Evolutionary conservation across 1,284 basidiomycete genomes (phyloP), one percentile per base, ranked within the genome.

Genomic region (Rhizoctonia solani): DNA sequence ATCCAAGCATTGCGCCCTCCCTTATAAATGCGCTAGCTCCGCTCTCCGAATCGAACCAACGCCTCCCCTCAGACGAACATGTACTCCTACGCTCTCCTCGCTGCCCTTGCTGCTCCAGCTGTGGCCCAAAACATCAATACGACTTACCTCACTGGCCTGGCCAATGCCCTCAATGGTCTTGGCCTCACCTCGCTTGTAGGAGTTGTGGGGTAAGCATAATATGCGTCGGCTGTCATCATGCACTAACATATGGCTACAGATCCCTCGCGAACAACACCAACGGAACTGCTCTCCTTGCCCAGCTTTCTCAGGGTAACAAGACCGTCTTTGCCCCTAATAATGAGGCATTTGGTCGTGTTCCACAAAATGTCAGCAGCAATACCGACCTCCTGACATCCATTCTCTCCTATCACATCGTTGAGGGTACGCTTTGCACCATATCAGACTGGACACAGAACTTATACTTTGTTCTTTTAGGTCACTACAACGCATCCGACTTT

Each of bases 181-280:
- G 78, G 79, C 46, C 76, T 83, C 66, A 81, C 79, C 34, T 73
- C 73, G 16, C 74, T 85, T 37, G 76, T 77, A 21, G 68, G 66
- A 19, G 72, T 76, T 30, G 76, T 78, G 0, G 54, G 71, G 4
- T 71, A 72, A 32, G 72, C 83, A 71, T 84, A n/a, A 83, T 81
- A 84, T 39, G 8, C 8, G 8, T 8, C 16, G 8, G 37, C 37
- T 39, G 37, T 8, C 9, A 8, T 39, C 16, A 23, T 66, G 1
- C 77, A 69, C 67, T 78, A 34, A 8, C 16, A 0, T 69, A 79
- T 25, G 80, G 76, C 68, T 79, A 81, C 0, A 67, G 86, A 0
- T 85, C 85, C 71, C 81, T 80, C 0, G 83, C 84, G 1, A 78
- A 75, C 55, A 81, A 86, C 70, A 79, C 80, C 68, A 71, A 77